Evolutionary conservation across 441 rosid genomes (phyloP).

Genomic region (Capsella rubella): DNA sequence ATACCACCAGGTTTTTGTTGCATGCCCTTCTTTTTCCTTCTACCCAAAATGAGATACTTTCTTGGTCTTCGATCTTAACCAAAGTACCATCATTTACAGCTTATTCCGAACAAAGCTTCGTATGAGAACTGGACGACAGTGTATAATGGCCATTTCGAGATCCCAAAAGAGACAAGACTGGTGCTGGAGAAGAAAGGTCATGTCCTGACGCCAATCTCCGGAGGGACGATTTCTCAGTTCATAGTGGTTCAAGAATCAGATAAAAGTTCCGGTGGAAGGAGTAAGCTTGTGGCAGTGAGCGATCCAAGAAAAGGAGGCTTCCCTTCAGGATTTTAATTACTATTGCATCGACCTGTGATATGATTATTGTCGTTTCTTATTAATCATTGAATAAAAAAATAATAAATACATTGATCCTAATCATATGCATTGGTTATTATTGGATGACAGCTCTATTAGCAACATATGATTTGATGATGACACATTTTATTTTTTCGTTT

Average conservation of each 20-base stretch:
- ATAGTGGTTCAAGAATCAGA: slow-evolving; percentile 46
- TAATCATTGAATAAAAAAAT: too few species aligned
- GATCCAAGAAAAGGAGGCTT: slow-evolving; percentile 71
- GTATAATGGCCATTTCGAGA: slow-evolving; percentile 52
- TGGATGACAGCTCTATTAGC: too few species aligned
- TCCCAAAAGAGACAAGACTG: slow-evolving; percentile 49
- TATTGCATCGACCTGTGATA: not conserved
- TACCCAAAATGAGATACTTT: slow-evolving; percentile 4
- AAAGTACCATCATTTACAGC: slow-evolving; percentile 34
- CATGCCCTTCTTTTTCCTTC: not conserved
- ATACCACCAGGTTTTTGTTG: slow-evolving; percentile 59
- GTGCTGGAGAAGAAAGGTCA: slow-evolving; percentile 58
- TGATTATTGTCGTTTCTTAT: not conserved
- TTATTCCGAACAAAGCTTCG: slow-evolving; percentile 51
- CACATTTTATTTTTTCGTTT: too few species aligned
- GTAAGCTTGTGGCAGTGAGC: slow-evolving; percentile 56
- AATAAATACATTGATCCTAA: too few species aligned
- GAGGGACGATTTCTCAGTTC: slow-evolving; percentile 58
- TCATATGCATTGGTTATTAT: too few species aligned
- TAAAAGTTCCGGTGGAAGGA: slow-evolving; percentile 20
- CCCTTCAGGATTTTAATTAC: slow-evolving; percentile 52
- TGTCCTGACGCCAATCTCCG: slow-evolving; percentile 46
- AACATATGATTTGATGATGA: too few species aligned
- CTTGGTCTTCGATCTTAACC: slow-evolving; percentile 10
- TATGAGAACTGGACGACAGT: slow-evolving; percentile 69